These are phyloP conservation scores for Claviceps spartinae DNA, from an alignment of 2,329 filamentous ascomycete genomes.

Conservation along the genomic window DNA sequence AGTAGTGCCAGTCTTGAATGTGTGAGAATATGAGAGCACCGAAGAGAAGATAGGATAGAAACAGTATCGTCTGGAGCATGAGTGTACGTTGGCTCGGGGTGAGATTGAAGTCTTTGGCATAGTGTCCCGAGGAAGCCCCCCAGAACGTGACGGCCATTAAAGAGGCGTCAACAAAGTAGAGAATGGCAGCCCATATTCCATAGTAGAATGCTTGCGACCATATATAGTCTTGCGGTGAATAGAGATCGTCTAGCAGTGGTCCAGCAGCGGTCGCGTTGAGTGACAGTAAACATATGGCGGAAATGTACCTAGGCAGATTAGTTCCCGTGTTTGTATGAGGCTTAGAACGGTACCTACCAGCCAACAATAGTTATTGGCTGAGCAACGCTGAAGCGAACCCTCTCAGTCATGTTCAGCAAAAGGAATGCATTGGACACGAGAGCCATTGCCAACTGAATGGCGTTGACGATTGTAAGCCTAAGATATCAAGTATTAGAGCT, in stretches of 20 bases:
- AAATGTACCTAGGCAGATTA: slow-evolving; percentile 33
- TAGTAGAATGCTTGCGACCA: slow-evolving; percentile 81
- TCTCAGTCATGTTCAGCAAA: slow-evolving; percentile 73
- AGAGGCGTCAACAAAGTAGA: slow-evolving; percentile 68
- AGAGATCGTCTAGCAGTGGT: slow-evolving; percentile 27
- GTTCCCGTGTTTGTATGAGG: not conserved
- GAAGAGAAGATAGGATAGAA: slow-evolving; percentile 67
- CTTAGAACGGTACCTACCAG: slow-evolving; percentile 40
- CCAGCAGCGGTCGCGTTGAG: slow-evolving; percentile 54
- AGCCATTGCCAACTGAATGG: slow-evolving; percentile 61
- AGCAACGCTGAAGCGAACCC: slow-evolving; percentile 67
- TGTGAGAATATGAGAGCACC: slow-evolving; percentile 63
- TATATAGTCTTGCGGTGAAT: slow-evolving; percentile 36
- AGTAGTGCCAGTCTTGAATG: slow-evolving; percentile 62
- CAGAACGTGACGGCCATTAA: slow-evolving; percentile 69
- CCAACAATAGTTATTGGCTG: slow-evolving; percentile 71
- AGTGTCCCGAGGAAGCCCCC: slow-evolving; percentile 56
- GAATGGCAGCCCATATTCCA: slow-evolving; percentile 60
- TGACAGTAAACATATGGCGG: slow-evolving; percentile 50
- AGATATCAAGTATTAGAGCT: not conserved
- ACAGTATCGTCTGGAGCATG: slow-evolving; percentile 80
- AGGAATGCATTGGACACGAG: slow-evolving; percentile 69
- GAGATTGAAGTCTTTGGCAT: slow-evolving; percentile 64
- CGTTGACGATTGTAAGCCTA: slow-evolving; percentile 63
- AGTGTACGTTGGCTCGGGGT: slow-evolving; percentile 73